Base-by-base conservation (phyloP, 257 asterid species). In the Forsythia viridissima region DNA sequence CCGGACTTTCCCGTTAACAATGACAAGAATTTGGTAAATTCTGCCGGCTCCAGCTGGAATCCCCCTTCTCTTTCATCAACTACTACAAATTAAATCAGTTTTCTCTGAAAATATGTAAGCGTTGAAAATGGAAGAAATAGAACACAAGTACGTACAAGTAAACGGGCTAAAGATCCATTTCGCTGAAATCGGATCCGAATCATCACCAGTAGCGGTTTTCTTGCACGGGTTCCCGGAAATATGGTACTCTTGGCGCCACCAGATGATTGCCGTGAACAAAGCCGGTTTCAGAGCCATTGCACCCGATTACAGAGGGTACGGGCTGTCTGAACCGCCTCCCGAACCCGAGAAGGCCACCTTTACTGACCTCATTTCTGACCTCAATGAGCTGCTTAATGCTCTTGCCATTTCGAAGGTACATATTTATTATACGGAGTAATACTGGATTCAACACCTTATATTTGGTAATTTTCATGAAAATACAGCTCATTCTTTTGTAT, bases 241-340 rank as follows among this genome's bases (percentile, higher is more conserved):
- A 52, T 87, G 91, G 91, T 87, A 87, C 85, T 77, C 87, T 0
- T 84, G 88, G 88, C 87, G 90, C 55, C 87, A 84, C 84, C 88
- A 84, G 83, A 80, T 85, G 84, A 38, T 61, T 40, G 91, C 83
- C 71, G 80, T 82, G 20, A 79, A 84, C 24, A 39, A 70, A 16
- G 84, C 88, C 10, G 88, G 90, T 0, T 87, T 76, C 80, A 75
- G 88, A 82, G 86, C 87, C 21, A 46, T 87, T 2, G 87, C 89
- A 8, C 85, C 89, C 43, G 89, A 87, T 72, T 85, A 71, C 85
- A 52, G 91, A 86, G 89, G 93, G 11, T 91, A 91, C 81, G 96
- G 96, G 15, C 81, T 85, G 18, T 87, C 92, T 61, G 93, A 89
- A 20, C 85, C 84, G 30, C 88, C 92, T 9, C 84, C 87, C 4